Conservation (phyloP, 2,329 filamentous ascomycete genomes). For the Microthyrium microscopicum region DNA sequence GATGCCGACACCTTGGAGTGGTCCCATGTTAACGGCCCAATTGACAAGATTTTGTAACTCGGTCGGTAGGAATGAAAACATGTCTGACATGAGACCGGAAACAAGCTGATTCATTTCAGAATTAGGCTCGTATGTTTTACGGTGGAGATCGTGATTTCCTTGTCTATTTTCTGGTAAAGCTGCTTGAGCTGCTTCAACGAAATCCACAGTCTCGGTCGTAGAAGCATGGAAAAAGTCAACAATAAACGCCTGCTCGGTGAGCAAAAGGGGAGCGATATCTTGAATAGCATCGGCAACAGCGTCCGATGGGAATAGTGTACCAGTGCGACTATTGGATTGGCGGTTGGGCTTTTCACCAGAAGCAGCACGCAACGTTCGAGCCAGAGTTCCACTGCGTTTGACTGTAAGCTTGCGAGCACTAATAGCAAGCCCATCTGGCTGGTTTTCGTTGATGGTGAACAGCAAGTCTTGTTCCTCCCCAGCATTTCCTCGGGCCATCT, state of each 20-base stretch:
- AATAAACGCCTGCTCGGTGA: slow-evolving; percentile 92
- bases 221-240: slow-evolving; percentile 94
- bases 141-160: slow-evolving; percentile 55
- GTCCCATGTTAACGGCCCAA: slow-evolving; percentile 67
- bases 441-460: slow-evolving; percentile 84
- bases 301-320: slow-evolving; percentile 58
- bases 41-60: slow-evolving; percentile 69
- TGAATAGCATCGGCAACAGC: slow-evolving; percentile 66
- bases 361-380: slow-evolving; percentile 53
- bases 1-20: slow-evolving; percentile 82
- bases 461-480: slow-evolving; percentile 69
- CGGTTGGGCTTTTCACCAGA: slow-evolving; percentile 40
- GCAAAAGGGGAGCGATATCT: slow-evolving; percentile 65
- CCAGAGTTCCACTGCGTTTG: slow-evolving; percentile 78
- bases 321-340: slow-evolving; percentile 44
- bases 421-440: slow-evolving; percentile 48
- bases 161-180: slow-evolving; percentile 49
- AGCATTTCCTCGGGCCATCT: slow-evolving; percentile 54
- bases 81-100: slow-evolving; percentile 72
- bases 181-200: slow-evolving; percentile 59
- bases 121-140: slow-evolving; percentile 75
- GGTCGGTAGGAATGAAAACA: slow-evolving; percentile 66
- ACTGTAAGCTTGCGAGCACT: slow-evolving; percentile 83
- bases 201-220: slow-evolving; percentile 68
- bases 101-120: slow-evolving; percentile 71